Percentiles rank a stretch among this genome's conserved stretches.
phyloP scores from a whole-genome alignment of 2,329 filamentous ascomycete genomes.

The Epichloe elymi region DNA sequence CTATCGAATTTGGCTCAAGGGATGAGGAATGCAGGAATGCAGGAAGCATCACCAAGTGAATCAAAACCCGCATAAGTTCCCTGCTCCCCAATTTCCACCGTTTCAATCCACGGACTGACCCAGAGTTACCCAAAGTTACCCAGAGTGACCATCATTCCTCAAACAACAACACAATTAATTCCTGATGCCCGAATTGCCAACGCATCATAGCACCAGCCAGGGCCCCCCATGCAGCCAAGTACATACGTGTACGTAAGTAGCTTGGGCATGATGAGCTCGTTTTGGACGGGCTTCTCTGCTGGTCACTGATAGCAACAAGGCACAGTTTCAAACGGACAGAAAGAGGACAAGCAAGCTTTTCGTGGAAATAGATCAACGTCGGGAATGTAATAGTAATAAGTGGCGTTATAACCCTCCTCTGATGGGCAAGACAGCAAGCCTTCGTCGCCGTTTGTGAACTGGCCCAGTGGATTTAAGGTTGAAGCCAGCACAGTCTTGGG shows the following conservation, averaged over 20 bases:
- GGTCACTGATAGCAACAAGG: too few relatives aligned
- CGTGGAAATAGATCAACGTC: too few relatives aligned
- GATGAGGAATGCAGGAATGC: conserved; percentile 8
- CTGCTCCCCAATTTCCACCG: conserved; percentile 7
- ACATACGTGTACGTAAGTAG: too few relatives aligned
- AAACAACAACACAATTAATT: neutral
- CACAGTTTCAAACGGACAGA: too few relatives aligned
- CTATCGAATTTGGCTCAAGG: neutral
- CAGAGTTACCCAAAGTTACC: neutral
- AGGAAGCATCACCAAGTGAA: conserved; percentile 1
- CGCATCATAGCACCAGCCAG: too few relatives aligned
- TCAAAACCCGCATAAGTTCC: conserved; percentile 3
- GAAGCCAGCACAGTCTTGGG: neutral
- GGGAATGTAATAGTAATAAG: neutral
- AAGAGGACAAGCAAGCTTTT: too few relatives aligned
- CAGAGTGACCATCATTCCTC: neutral
- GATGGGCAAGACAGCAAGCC: too few relatives aligned
- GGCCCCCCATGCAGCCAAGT: too few relatives aligned
- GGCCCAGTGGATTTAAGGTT: neutral
- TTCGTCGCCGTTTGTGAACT: neutral
- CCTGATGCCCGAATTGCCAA: neutral
- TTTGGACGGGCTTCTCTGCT: too few relatives aligned
- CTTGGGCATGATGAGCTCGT: too few relatives aligned
- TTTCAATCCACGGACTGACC: conserved; percentile 4
- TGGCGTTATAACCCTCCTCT: neutral